Base-by-base conservation (phyloP, 2,329 filamentous ascomycete genomes). In the Phialocephala sp. region DNA sequence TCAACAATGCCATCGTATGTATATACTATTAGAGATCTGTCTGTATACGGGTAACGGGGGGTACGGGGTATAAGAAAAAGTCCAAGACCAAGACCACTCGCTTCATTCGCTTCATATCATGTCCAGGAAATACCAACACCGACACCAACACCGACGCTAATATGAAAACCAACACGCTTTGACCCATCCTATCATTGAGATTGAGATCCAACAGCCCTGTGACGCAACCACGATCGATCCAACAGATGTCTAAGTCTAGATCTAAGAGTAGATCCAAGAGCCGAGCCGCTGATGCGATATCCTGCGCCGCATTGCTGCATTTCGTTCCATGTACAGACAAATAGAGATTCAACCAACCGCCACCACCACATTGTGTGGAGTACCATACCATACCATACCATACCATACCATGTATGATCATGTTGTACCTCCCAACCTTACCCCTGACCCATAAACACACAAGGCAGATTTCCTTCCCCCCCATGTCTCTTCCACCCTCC, bases 51-150 rank as follows among this genome's bases (percentile, higher is more conserved):
- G n/a, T n/a, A n/a, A n/a, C n/a, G n/a, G n/a, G n/a, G n/a, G n/a
- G n/a, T n/a, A n/a, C n/a, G 45, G 45, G 45, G 27, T 50, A 50
- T 50, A 50, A 50, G 45, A 50, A 50, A 50, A 27, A 20, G 27
- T 6, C 27, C 27, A 3, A 32, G 27, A 32, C 27, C 27, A 3
- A 32, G 27, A 32, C 27, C 27, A 32, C 6, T 32, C 6, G 6
- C 27, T 32, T 32, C 27, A 32, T 32, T 32, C 27, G 6, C 27
- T 3, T 32, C 27, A 32, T 32, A 32, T 50, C 20, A 24, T 50
- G 2, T 22, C 22, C 45, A 18, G 22, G 45, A 50, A 50, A 50
- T 8, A 50, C 20, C 45, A 24, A 50, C 20, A 50, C 45, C 45
- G 24, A 50, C 45, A 50, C 20, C 45, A 50, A 47, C n/a, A 32